Evolutionary conservation across 169 alveolate genomes (phyloP).

Genomic region (Amoebophrya sp.): DNA sequence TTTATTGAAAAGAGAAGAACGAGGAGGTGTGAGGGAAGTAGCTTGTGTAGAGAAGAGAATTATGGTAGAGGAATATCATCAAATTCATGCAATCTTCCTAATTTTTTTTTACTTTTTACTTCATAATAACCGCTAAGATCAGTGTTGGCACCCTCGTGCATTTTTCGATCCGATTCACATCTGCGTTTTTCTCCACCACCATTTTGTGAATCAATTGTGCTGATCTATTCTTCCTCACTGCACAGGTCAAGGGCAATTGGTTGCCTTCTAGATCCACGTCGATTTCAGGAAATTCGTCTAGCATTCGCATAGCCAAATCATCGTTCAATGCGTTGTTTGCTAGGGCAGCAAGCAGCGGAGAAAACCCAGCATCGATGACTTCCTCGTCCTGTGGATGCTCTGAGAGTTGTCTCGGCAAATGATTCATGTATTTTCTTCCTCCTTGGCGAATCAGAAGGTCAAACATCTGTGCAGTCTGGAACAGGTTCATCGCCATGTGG

Average conservation of each 20-base stretch:
- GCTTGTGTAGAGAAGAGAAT: too few species aligned
- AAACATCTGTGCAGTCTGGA: background rate
- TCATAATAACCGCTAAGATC: background rate
- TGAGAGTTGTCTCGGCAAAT: background rate
- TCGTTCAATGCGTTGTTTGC: background rate
- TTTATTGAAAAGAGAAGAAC: background rate
- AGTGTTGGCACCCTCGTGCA: background rate
- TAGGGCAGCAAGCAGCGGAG: background rate
- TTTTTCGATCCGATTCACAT: background rate
- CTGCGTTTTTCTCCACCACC: background rate
- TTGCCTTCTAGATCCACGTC: background rate
- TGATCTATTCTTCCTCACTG: background rate
- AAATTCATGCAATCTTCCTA: too few species aligned
- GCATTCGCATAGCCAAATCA: background rate
- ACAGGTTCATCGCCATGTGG: conserved; percentile 16
- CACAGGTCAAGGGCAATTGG: background rate
- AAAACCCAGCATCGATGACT: background rate
- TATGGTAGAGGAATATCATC: too few species aligned
- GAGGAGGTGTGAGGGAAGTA: too few species aligned
- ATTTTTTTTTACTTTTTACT: too few species aligned
- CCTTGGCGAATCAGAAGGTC: background rate
- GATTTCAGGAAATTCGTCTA: background rate
- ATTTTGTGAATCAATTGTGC: background rate
- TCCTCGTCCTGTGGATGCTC: background rate
- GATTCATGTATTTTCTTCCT: background rate